Conservation (phyloP, 192 early-diverging fungal genomes). For the Pecoramyces ruminantium region DNA sequence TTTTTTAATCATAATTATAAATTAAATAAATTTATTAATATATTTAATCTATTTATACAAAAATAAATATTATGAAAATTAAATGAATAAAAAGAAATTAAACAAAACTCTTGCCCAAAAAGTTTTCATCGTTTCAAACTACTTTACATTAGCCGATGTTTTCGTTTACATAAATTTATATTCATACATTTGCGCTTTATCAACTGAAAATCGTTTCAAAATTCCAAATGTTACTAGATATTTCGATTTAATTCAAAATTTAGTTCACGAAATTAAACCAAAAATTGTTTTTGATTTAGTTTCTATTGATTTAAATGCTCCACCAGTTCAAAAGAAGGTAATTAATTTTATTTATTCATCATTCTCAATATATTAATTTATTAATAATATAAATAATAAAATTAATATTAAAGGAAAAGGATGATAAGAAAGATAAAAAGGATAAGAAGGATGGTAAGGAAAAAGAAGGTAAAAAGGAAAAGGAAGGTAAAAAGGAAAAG, state of each 20-base stretch:
- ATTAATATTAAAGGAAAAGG: background rate
- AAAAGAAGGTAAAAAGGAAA: background rate
- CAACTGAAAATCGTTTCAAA: slow-evolving; percentile 34
- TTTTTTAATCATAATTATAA: no score
- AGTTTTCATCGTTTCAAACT: slow-evolving; percentile 40
- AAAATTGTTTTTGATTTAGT: background rate
- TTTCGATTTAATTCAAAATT: slow-evolving; percentile 65
- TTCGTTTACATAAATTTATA: slow-evolving; percentile 21
- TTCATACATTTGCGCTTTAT: slow-evolving; percentile 14
- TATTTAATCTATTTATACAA: no score
- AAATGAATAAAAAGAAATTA: background rate
- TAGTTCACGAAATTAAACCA: slow-evolving; percentile 16
- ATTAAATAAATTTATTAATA: no score
- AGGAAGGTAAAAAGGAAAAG: slow-evolving; percentile 12
- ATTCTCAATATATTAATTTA: no score
- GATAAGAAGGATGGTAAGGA: background rate
- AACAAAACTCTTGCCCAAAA: background rate
- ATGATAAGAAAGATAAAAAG: background rate
- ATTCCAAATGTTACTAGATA: slow-evolving; percentile 48
- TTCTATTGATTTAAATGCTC: background rate
- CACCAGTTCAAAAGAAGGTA: background rate
- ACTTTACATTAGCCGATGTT: slow-evolving; percentile 47
- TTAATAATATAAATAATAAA: no score
- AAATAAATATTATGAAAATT: no score
- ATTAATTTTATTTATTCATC: no score